Conservation (phyloP, 208 protist species). For the Trypanosoma caninum region DNA sequence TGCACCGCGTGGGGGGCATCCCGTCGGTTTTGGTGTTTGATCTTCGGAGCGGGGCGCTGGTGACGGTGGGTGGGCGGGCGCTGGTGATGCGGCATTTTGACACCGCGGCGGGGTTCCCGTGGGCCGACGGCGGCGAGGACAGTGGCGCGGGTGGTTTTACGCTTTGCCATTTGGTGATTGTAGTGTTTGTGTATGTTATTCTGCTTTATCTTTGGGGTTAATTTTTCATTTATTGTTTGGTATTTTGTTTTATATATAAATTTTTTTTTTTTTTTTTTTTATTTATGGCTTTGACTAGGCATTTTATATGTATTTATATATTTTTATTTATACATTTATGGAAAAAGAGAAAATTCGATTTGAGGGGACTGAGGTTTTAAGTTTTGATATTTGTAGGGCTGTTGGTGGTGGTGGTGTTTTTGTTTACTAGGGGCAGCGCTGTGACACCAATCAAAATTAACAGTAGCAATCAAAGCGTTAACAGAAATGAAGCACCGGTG, state of each 20-base stretch:
- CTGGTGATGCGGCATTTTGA: conserved; percentile 33
- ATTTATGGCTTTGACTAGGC: no score
- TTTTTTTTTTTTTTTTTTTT: neutral
- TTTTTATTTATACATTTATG: conserved; percentile 17
- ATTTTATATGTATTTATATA: conserved; percentile 2
- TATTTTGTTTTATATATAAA: neutral
- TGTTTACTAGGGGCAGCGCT: no score
- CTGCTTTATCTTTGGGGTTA: no score
- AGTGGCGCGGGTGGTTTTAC: neutral
- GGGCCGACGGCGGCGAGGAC: conserved; percentile 18
- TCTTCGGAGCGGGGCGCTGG: conserved; percentile 30
- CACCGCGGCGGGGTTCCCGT: conserved; percentile 39
- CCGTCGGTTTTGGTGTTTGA: conserved; percentile 45
- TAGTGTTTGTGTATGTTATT: no score
- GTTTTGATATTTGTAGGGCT: no score
- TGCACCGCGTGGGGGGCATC: conserved; percentile 30
- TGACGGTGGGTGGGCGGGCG: conserved; percentile 31
- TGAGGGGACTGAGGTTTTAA: no score
- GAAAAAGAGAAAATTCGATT: no score
- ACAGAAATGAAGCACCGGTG: no score
- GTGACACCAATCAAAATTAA: no score
- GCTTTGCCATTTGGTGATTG: neutral
- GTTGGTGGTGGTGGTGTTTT: no score
- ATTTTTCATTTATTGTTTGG: no score
- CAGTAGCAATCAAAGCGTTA: no score